These are phyloP conservation scores for Acanthamoeba lenticulata DNA, from an alignment of 208 protist genomes.

Conservation along the genomic window DNA sequence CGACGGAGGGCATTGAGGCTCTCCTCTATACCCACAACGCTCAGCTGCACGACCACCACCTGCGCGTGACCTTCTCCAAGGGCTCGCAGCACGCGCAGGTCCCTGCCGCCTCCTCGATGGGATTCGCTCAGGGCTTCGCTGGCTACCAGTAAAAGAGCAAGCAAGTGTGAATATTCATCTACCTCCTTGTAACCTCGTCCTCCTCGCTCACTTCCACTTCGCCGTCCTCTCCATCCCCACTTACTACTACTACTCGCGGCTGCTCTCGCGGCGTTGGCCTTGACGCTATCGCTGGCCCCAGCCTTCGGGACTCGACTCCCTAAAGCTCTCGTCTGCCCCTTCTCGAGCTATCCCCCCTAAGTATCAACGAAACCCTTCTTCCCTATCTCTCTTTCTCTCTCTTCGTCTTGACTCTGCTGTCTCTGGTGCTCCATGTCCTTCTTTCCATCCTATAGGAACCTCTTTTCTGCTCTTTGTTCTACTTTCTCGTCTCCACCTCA, in stretches of 20 bases:
- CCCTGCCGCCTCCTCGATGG: conserved; percentile 19
- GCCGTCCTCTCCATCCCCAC: not conserved
- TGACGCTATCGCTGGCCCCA: not conserved
- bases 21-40: conserved; percentile 71
- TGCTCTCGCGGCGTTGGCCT: too few species aligned
- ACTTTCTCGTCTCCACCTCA: too few species aligned
- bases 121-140: conserved; percentile 28
- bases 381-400: not conserved
- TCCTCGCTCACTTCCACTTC: not conserved
- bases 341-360: not conserved
- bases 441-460: too few species aligned
- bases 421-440: not conserved
- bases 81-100: not conserved
- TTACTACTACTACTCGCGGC: not conserved
- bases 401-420: not conserved
- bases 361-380: not conserved
- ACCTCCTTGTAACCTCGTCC: not conserved
- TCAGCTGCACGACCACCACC: conserved; percentile 63
- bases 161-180: conserved; percentile 54
- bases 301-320: not conserved
- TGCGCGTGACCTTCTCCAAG: conserved; percentile 80
- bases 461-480: too few species aligned
- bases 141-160: conserved; percentile 29
- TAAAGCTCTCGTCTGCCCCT: too few species aligned
- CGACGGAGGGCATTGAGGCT: conserved; percentile 71